Base-by-base conservation (phyloP, 2,329 filamentous ascomycete species). In the Exophiala bonariae region DNA sequence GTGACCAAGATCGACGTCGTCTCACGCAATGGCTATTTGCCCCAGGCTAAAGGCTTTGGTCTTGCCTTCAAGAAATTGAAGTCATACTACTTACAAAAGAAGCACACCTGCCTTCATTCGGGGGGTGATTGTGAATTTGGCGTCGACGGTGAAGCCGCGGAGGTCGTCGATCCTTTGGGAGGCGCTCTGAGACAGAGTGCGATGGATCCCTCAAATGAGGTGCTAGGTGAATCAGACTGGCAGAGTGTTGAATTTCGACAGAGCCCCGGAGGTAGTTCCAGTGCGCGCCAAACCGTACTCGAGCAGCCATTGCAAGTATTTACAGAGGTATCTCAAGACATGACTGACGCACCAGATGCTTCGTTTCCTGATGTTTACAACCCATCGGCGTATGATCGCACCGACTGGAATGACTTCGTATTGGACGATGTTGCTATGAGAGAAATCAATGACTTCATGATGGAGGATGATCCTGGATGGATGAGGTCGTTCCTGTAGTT, bases 31-130 rank as follows among this genome's bases (percentile, higher is more conserved):
- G 80, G 85, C 42, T 79, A 76, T 48, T 86, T 80, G 31, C 75
- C 83, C 1, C 81, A 83, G 0, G 80, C 83, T 0, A 73, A 75
- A 41, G 88, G 87, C 63, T 89, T 89, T 52, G 70, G 85, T 2
- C 75, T 86, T 48, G 81, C 89, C 3, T 68, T 89, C 4, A 71
- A 77, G 37, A 85, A 89, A 80, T 68, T 90, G 22, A 79, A 80
- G 23, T 78, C 75, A n/a, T 88, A 85, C 85, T 87, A 86, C 61
- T 63, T 61, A 43, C 71, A 69, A 73, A 81, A 64, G 41, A 63
- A 26, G 8, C 31, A 35, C 8, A 30, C 44, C 7, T 66, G 31
- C 64, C 66, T 26, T 56, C 43, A 37, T 37, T 23, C 18, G 35
- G 17, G 16, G 8, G 31, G 19, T 5, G 18, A 31, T n/a, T 39